Percentiles rank a stretch among this genome's conserved stretches.
Conservation (phyloP, 164 flowering plant species). For the Echeveria elegans region DNA sequence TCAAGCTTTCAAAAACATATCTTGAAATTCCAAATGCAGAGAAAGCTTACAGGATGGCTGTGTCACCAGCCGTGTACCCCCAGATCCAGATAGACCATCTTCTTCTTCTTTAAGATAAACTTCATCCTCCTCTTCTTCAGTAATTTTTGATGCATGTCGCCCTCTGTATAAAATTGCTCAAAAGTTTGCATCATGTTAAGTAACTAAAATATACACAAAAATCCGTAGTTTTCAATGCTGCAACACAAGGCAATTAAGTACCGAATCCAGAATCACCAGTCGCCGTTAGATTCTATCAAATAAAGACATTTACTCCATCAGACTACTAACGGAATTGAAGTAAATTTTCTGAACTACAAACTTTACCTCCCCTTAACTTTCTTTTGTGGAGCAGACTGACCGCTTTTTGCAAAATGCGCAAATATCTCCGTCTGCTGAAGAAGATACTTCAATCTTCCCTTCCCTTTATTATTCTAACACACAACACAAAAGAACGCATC, state of each 20-base stretch:
- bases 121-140: conserved; percentile 11
- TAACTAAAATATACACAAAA: too few relatives aligned
- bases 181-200: background rate
- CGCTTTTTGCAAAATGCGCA: conserved; percentile 93
- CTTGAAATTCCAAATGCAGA: background rate
- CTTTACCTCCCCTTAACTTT: conserved; percentile 72
- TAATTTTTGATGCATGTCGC: conserved; percentile 6
- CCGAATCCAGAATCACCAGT: background rate
- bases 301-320: too few relatives aligned
- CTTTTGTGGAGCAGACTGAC: conserved; percentile 51
- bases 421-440: conserved; percentile 93
- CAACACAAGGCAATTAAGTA: background rate
- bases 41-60: conserved; percentile 3
- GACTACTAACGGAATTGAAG: too few relatives aligned
- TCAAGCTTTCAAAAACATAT: background rate
- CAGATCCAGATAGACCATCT: conserved; percentile 1
- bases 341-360: too few relatives aligned
- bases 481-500: too few relatives aligned
- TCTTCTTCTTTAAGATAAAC: conserved; percentile 10
- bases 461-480: conserved; percentile 72
- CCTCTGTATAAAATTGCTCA: background rate
- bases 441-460: conserved; percentile 89
- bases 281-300: too few relatives aligned
- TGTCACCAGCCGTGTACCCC: conserved; percentile 4
- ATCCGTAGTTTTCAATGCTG: background rate